These are phyloP conservation scores for Grosmannia huntii DNA, from an alignment of 2,329 filamentous ascomycete genomes.

Conservation along the genomic window DNA sequence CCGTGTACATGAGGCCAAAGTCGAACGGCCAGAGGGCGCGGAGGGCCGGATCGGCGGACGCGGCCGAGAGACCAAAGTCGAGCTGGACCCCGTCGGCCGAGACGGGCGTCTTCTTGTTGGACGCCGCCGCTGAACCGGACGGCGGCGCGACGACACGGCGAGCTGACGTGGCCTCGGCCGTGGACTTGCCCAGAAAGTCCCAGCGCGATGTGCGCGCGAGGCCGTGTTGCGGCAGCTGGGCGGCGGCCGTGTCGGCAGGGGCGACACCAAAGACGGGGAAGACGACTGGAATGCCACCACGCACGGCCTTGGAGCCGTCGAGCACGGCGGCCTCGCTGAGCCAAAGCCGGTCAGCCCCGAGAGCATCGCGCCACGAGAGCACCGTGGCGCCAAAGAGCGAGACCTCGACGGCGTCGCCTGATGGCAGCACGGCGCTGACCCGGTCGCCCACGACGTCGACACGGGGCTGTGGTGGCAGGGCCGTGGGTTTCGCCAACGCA, in stretches of 20 bases:
- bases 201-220: conserved; percentile 83
- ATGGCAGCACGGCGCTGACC: conserved; percentile 69
- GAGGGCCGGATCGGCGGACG: conserved; percentile 54
- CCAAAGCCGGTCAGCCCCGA: conserved; percentile 70
- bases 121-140: conserved; percentile 15
- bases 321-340: conserved; percentile 67
- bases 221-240: conserved; percentile 77
- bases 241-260: conserved; percentile 57
- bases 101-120: background rate
- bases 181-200: conserved; percentile 81
- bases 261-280: conserved; percentile 91
- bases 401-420: conserved; percentile 75
- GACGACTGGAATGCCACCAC: conserved; percentile 83
- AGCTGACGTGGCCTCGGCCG: conserved; percentile 2
- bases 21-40: conserved; percentile 70
- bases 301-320: conserved; percentile 79
- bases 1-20: conserved; percentile 87
- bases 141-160: background rate
- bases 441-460: conserved; percentile 61
- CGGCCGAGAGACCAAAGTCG: conserved; percentile 79
- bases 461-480: conserved; percentile 59
- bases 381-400: conserved; percentile 89
- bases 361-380: conserved; percentile 78
- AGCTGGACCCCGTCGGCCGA: conserved; percentile 57
- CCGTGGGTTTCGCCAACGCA: conserved; percentile 61